phyloP scores from a whole-genome alignment of 345 rosid genomes.

The Pugionium dolabratum region DNA sequence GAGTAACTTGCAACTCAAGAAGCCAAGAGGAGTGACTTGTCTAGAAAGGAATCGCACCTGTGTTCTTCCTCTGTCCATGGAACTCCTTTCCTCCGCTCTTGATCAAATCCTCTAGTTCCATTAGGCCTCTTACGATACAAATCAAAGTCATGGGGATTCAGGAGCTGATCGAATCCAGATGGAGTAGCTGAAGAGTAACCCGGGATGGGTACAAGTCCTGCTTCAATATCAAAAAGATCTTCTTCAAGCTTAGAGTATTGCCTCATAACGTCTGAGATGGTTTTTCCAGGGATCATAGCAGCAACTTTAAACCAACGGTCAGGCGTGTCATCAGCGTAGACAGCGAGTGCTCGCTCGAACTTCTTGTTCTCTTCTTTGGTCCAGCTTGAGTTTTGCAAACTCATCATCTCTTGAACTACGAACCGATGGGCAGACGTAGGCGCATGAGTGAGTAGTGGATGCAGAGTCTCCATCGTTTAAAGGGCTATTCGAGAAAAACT shows the following conservation, averaged over 20 bases:
- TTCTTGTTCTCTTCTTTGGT: slow-evolving; percentile 90
- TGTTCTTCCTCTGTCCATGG: slow-evolving; percentile 72
- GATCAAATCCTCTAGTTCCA: slow-evolving; percentile 48
- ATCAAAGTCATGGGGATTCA: slow-evolving; percentile 45
- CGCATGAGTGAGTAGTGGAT: slow-evolving; percentile 67
- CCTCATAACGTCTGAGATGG: slow-evolving; percentile 82
- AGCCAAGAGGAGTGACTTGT: slow-evolving; percentile 9
- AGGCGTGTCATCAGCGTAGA: slow-evolving; percentile 80
- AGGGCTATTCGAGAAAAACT: slow-evolving; percentile 4
- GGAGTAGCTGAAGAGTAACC: slow-evolving; percentile 63
- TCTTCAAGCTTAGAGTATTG: slow-evolving; percentile 90
- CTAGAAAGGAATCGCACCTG: slow-evolving; percentile 49
- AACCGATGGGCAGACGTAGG: slow-evolving; percentile 68
- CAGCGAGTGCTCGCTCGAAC: slow-evolving; percentile 85
- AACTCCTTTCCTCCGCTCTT: slow-evolving; percentile 92
- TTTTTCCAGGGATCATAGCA: slow-evolving; percentile 87
- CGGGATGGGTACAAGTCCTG: slow-evolving; percentile 83
- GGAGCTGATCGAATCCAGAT: slow-evolving; percentile 61
- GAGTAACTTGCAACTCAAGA: slow-evolving; percentile 10
- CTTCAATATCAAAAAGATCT: slow-evolving; percentile 93
- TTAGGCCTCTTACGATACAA: slow-evolving; percentile 34
- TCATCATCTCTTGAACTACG: slow-evolving; percentile 44
- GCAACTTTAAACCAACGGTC: slow-evolving; percentile 90
- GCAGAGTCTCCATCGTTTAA: slow-evolving; percentile 44
- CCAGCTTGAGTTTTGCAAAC: slow-evolving; percentile 52